Conservation (phyloP, 108 stramenopile genomes). For the Fistulifera pelliculosa region DNA sequence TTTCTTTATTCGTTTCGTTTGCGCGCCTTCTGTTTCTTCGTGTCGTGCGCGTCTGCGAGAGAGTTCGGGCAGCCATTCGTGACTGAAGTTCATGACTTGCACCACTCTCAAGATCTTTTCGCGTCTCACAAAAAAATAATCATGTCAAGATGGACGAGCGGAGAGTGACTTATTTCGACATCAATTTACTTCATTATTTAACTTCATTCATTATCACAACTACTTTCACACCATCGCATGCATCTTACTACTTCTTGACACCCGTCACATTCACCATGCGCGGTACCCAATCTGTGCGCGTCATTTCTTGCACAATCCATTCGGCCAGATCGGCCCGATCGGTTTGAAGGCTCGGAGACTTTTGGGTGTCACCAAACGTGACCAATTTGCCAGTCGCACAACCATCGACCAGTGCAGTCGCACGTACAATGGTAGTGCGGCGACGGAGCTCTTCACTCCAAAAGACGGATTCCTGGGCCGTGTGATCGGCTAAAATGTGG, state of each 20-base stretch:
- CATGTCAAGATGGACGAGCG: no score
- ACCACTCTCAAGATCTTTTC: no score
- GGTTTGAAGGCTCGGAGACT: slow-evolving; percentile 8
- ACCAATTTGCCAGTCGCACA: slow-evolving; percentile 8
- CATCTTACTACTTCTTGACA: slow-evolving; percentile 4
- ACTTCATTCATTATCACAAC: no score
- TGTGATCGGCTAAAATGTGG: slow-evolving; percentile 18
- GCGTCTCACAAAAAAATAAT: no score
- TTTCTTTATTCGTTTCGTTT: no score
- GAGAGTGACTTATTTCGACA: no score
- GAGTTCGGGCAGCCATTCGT: no score
- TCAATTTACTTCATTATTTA: no score
- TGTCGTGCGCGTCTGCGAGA: no score
- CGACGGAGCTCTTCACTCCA: not conserved
- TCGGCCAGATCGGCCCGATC: slow-evolving; percentile 24
- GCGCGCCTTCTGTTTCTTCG: no score
- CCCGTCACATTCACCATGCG: slow-evolving; percentile 4
- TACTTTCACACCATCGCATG: no score
- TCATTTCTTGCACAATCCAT: slow-evolving; percentile 10
- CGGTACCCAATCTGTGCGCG: not conserved
- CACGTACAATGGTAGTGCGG: slow-evolving; percentile 13
- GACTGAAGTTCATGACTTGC: no score
- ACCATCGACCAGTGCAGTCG: slow-evolving; percentile 18
- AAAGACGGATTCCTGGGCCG: slow-evolving; percentile 15
- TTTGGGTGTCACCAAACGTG: slow-evolving; percentile 11